These are phyloP conservation scores for Coemansia sp. DNA, from an alignment of 192 early-diverging fungal genomes.

Conservation along the genomic window DNA sequence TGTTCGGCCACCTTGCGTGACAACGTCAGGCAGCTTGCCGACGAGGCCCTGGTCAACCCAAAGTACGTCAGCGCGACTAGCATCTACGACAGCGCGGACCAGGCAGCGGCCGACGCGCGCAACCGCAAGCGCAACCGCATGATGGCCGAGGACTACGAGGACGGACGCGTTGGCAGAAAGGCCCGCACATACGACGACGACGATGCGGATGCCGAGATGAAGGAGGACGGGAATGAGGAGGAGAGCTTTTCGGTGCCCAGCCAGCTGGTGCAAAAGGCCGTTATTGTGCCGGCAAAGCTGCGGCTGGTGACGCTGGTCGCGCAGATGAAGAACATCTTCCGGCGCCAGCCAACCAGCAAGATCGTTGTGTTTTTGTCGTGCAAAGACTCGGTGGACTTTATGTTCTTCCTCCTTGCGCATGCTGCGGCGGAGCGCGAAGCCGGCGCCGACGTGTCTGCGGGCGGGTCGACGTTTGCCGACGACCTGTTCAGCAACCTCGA, in stretches of 20 bases:
- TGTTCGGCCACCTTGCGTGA: conserved; percentile 93
- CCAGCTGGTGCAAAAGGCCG: conserved; percentile 84
- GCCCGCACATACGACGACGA: conserved; percentile 12
- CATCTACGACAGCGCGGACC: conserved; percentile 33
- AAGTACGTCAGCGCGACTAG: conserved; percentile 69
- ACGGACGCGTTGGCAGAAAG: conserved; percentile 20
- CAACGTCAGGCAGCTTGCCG: conserved; percentile 79
- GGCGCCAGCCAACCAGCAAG: conserved; percentile 34
- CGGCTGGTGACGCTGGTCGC: conserved; percentile 83
- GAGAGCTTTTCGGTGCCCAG: conserved; percentile 69
- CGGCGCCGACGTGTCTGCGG: conserved; percentile 36
- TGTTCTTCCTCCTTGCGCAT: conserved; percentile 78
- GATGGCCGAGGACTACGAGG: conserved; percentile 23
- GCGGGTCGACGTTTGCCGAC: conserved; percentile 50
- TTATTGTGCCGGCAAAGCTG: conserved; percentile 85
- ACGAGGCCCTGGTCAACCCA: conserved; percentile 73
- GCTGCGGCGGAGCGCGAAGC: conserved; percentile 43
- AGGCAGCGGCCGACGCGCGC: conserved; percentile 32
- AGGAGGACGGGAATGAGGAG: conserved; percentile 13
- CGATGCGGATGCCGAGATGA: conserved; percentile 38
- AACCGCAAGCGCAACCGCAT: conserved; percentile 19
- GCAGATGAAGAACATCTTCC: conserved; percentile 61
- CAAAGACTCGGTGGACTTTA: conserved; percentile 94
- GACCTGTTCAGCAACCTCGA: conserved; percentile 43
- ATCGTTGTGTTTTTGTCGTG: conserved; percentile 93